These are phyloP conservation scores for Pythium scleroteichum DNA, from an alignment of 352 stramenopile species.

Conservation along the genomic window DNA sequence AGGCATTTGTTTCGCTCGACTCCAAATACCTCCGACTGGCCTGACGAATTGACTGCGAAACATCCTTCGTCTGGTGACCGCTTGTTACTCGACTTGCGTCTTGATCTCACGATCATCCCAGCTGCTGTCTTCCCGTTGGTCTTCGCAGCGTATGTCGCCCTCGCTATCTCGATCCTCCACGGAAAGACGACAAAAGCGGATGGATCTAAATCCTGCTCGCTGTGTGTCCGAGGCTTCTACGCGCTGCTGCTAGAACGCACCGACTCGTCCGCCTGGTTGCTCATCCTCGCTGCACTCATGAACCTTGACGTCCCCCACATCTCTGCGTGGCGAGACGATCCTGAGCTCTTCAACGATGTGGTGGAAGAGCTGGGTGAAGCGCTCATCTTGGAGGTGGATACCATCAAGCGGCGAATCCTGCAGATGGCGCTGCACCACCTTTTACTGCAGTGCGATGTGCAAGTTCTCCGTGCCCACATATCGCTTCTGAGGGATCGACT, in stretches of 20 bases:
- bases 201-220: background rate
- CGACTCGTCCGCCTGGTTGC: conserved; percentile 31
- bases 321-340: conserved; percentile 24
- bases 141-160: background rate
- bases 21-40: background rate
- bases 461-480: conserved; percentile 14
- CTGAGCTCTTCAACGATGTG: conserved; percentile 26
- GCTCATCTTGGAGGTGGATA: conserved; percentile 27
- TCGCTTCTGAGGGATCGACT: conserved; percentile 3
- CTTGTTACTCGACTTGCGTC: background rate
- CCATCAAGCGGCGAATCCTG: conserved; percentile 32
- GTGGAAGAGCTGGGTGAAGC: conserved; percentile 31
- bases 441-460: conserved; percentile 44
- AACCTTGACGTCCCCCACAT: conserved; percentile 17
- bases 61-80: background rate
- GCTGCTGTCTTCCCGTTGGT: conserved; percentile 1
- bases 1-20: conserved; percentile 1
- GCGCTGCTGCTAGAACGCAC: conserved; percentile 28
- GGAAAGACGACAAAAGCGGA: background rate
- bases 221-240: conserved; percentile 25
- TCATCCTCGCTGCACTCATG: conserved; percentile 31
- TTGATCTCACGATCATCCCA: conserved; percentile 7
- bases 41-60: background rate
- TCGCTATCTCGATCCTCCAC: background rate
- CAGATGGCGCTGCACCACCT: conserved; percentile 43